phyloP scores from a whole-genome alignment of 2,329 filamentous ascomycete species.

The Calonectria multiphialidica region DNA sequence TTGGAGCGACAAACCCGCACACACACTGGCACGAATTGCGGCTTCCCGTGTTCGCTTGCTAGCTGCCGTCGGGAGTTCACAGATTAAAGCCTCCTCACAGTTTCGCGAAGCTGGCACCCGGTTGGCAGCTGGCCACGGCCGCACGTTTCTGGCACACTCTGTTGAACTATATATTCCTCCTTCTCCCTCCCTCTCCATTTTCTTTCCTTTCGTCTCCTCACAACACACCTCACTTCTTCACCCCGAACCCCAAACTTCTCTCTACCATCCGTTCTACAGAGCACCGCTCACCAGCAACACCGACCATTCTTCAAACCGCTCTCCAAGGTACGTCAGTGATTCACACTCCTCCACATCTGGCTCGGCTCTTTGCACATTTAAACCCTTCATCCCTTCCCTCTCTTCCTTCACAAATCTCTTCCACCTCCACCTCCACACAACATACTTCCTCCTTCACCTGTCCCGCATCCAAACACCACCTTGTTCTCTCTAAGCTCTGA shows the following conservation, averaged over 20 bases:
- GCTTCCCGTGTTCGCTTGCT: background rate
- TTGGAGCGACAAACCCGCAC: background rate
- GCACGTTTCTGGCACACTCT: background rate
- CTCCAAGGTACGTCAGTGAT: slow-evolving; percentile 27
- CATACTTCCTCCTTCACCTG: background rate
- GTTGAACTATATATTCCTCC: background rate
- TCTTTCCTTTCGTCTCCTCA: background rate
- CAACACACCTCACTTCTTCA: background rate
- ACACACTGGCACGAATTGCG: background rate
- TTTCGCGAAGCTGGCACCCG: background rate
- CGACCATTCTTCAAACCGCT: background rate
- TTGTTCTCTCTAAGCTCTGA: background rate
- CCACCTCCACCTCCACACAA: background rate
- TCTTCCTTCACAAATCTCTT: slow-evolving; percentile 20
- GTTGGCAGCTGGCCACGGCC: background rate
- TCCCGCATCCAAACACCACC: background rate
- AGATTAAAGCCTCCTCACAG: background rate
- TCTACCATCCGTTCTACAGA: background rate
- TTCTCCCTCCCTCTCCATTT: background rate
- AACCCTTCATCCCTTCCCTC: background rate
- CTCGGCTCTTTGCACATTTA: slow-evolving; percentile 10
- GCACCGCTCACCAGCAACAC: background rate
- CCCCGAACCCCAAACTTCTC: background rate
- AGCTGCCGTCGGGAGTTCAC: background rate
- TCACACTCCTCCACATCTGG: slow-evolving; percentile 16